A percentile compares a stretch with the other conserved stretches of the same genome.
Conservation (phyloP, 768 basidiomycete genomes). For the Trametes meyenii region DNA sequence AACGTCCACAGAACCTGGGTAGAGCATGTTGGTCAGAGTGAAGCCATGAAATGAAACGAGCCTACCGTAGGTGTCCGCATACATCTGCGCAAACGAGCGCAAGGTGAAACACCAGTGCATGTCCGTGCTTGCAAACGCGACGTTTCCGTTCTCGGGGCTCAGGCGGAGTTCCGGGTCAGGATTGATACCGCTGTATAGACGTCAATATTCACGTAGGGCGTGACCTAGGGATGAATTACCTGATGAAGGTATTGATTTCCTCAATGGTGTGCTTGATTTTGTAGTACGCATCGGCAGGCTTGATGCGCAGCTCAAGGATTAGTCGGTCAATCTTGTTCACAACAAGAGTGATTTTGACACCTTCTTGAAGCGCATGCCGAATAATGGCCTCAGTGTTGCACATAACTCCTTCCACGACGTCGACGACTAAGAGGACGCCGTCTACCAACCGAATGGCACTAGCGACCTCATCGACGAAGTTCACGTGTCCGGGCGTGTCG, state of each 20-base stretch:
- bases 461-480: constrained; percentile 98
- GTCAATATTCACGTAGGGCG: not conserved
- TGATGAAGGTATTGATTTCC: constrained; percentile 95
- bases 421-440: constrained; percentile 91
- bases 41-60: constrained; percentile 1
- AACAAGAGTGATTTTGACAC: constrained; percentile 86
- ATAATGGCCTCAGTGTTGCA: constrained; percentile 88
- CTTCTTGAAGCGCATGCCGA: constrained; percentile 88
- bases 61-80: constrained; percentile 88
- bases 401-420: constrained; percentile 99
- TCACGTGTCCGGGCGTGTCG: constrained; percentile 98
- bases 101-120: constrained; percentile 99
- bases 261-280: constrained; percentile 99
- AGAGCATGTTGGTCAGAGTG: not conserved
- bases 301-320: constrained; percentile 94
- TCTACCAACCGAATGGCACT: constrained; percentile 84
- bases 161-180: constrained; percentile 86
- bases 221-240: constrained; percentile 46
- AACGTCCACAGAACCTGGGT: constrained; percentile 75
- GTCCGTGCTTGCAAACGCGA: constrained; percentile 95
- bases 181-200: constrained; percentile 70
- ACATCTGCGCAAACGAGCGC: constrained; percentile 93
- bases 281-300: constrained; percentile 95
- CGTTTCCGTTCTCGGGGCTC: constrained; percentile 94
- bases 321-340: constrained; percentile 98